Evolutionary conservation across 2,329 filamentous ascomycete genomes (phyloP), one percentile per base, ranked within the genome.

Genomic region (Penicillium olsonii): DNA sequence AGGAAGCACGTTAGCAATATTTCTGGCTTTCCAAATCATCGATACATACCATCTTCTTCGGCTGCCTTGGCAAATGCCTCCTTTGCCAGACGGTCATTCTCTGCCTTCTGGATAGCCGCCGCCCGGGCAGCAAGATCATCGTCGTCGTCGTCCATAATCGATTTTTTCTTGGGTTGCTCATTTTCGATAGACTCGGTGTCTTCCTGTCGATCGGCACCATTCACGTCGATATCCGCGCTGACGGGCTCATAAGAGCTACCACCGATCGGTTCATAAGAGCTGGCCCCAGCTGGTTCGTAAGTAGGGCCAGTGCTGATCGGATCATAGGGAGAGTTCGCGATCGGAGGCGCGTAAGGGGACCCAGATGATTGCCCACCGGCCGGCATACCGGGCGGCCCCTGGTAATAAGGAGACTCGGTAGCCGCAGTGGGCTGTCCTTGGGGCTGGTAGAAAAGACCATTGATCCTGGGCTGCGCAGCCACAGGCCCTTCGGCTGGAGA

Each of bases 21-120:
- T 22, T 11, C 11, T 15, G 15, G 43, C 48, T 5, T 14, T 17
- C 26, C 15, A 34, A 22, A 35, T 38, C 22, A 4, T 20, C 27
- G 22, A 37, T 39, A 49, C 74, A 65, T 74, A 79, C 77, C 82
- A 69, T 86, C 82, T 52, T 78, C 81, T 73, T 84, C 91, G 0
- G 90, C 92, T 20, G 89, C 90, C 68, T 87, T 90, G 47, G 85
- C 83, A 77, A 96, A 90, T 68, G 90, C 85, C 62, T 95, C 92
- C 49, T 90, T 87, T 40, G 92, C 91, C 62, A 84, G 86, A 11
- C 87, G 85, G 33, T 80, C 74, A 67, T 87, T 80, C 67, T 87
- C 87, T 22, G 77, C 80, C 55, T 76, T 79, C 44, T 80, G 70
- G 2, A 78, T 74, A 2, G 81, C 75, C 37, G 79, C 81, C 27